Conservation (phyloP, 2,329 filamentous ascomycete species). For the Fusarium robinianum region DNA sequence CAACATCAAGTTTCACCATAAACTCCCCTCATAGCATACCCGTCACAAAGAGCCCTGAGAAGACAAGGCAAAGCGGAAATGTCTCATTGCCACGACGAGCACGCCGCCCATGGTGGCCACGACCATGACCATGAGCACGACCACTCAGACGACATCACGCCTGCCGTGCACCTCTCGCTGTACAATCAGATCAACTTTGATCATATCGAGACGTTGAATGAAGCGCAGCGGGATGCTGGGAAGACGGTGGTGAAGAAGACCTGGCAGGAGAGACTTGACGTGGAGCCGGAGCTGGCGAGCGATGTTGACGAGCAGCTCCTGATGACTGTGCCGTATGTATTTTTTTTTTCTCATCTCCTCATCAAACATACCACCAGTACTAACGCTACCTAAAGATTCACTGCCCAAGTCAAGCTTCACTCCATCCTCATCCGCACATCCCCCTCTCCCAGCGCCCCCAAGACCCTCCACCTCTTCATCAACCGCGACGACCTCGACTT, state of each 20-base stretch:
- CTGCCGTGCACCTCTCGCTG: constrained; percentile 85
- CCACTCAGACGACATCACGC: constrained; percentile 89
- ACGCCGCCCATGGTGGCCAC: constrained; percentile 56
- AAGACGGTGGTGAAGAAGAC: constrained; percentile 83
- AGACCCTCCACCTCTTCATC: constrained; percentile 82
- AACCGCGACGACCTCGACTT: constrained; percentile 92
- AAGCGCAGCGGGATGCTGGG: constrained; percentile 69
- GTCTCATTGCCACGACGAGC: constrained; percentile 58
- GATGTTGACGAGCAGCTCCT: constrained; percentile 93
- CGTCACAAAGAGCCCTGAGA: neutral
- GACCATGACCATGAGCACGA: constrained; percentile 71
- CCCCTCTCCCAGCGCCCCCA: constrained; percentile 70
- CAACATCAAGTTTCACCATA: neutral
- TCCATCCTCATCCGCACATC: constrained; percentile 84
- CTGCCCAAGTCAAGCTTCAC: constrained; percentile 90
- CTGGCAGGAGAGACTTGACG: constrained; percentile 77
- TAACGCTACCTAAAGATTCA: constrained; percentile 65
- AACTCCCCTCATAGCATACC: neutral
- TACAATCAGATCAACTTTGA: constrained; percentile 94
- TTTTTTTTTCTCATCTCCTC: neutral
- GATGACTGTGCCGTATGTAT: constrained; percentile 81
- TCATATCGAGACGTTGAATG: constrained; percentile 83
- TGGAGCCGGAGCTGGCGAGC: constrained; percentile 77
- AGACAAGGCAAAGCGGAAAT: constrained; percentile 28
- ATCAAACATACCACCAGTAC: neutral